phyloP scores from a whole-genome alignment of 441 rosid species.

The Erodium texanum region DNA sequence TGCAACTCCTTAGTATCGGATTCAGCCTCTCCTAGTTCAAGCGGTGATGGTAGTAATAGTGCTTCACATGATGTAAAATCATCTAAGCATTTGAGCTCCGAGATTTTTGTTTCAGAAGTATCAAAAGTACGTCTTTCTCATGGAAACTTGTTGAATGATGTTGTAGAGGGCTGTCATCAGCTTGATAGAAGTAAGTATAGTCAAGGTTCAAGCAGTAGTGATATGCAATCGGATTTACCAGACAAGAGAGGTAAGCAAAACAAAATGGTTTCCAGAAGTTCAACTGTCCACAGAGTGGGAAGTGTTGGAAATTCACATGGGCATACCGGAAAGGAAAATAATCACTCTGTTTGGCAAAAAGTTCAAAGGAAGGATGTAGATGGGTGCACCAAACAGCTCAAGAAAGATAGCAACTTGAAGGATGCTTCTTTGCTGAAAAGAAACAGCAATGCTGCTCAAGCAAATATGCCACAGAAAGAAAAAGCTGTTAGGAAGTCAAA shows the following conservation, averaged over 20 bases:
- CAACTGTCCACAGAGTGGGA: slow-evolving; percentile 16
- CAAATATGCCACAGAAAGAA: slow-evolving; percentile 18
- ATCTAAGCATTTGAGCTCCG: slow-evolving; percentile 12
- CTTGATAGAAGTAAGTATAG: slow-evolving; percentile 9
- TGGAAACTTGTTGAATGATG: slow-evolving; percentile 10
- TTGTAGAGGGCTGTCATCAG: slow-evolving; percentile 13
- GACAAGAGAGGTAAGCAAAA: slow-evolving; percentile 25
- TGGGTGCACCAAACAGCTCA: slow-evolving; percentile 18
- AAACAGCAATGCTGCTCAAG: slow-evolving; percentile 20
- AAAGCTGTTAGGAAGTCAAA: slow-evolving; percentile 29
- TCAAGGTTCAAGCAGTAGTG: slow-evolving; percentile 14
- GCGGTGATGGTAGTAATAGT: slow-evolving; percentile 17
- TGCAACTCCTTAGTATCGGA: slow-evolving; percentile 21
- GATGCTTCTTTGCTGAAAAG: slow-evolving; percentile 19
- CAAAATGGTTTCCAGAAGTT: slow-evolving; percentile 23
- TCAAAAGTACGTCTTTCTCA: slow-evolving; percentile 7
- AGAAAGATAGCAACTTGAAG: slow-evolving; percentile 21
- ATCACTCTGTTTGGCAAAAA: slow-evolving; percentile 42
- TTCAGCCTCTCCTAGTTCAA: slow-evolving; percentile 26
- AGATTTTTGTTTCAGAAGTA: slow-evolving; percentile 16
- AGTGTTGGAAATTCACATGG: slow-evolving; percentile 19
- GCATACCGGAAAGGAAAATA: slow-evolving; percentile 29
- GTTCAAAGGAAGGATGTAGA: slow-evolving; percentile 30
- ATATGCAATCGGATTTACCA: slow-evolving; percentile 15
- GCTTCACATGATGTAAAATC: slow-evolving; percentile 18